Conservation (phyloP, 441 rosid species). For the Melastoma candidum region DNA sequence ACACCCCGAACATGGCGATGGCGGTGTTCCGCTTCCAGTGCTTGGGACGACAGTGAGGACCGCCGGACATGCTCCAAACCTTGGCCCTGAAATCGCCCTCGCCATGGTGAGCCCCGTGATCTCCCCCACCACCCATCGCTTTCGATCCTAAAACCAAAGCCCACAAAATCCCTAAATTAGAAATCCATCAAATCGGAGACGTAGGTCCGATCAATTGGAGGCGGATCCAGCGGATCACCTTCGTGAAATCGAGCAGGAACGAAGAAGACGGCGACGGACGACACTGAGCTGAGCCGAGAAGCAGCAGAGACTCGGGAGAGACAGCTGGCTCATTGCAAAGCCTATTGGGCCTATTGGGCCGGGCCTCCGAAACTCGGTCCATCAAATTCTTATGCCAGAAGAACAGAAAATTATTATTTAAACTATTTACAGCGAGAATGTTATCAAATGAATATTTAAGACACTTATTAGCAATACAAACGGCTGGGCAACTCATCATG, state of each 20-base stretch:
- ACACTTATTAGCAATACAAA: too few relatives aligned
- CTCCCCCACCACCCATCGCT: slow-evolving; percentile 53
- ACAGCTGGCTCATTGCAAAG: neutral
- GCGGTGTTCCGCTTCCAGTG: slow-evolving; percentile 99
- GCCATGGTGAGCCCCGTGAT: slow-evolving; percentile 68
- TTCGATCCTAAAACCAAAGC: neutral
- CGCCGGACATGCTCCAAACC: slow-evolving; percentile 95
- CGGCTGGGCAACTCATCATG: too few relatives aligned
- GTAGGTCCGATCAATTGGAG: neutral
- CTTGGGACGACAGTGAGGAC: slow-evolving; percentile 90
- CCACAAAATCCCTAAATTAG: neutral
- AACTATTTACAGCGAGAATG: too few relatives aligned
- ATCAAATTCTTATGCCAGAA: too few relatives aligned
- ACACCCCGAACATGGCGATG: slow-evolving; percentile 71
- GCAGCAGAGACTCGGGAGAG: neutral
- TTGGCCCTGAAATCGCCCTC: slow-evolving; percentile 85
- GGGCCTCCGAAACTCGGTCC: too few relatives aligned
- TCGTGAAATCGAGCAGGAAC: neutral
- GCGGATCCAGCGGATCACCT: neutral
- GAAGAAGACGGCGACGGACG: neutral
- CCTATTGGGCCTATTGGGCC: too few relatives aligned
- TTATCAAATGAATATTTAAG: too few relatives aligned
- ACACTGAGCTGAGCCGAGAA: slow-evolving; percentile 1
- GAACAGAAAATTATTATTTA: too few relatives aligned
- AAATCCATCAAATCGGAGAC: neutral